Percentiles rank a stretch among this genome's conserved stretches.
These are phyloP conservation scores for Eucalyptus grandis DNA, from an alignment of 345 rosid genomes.

Conservation along the genomic window DNA sequence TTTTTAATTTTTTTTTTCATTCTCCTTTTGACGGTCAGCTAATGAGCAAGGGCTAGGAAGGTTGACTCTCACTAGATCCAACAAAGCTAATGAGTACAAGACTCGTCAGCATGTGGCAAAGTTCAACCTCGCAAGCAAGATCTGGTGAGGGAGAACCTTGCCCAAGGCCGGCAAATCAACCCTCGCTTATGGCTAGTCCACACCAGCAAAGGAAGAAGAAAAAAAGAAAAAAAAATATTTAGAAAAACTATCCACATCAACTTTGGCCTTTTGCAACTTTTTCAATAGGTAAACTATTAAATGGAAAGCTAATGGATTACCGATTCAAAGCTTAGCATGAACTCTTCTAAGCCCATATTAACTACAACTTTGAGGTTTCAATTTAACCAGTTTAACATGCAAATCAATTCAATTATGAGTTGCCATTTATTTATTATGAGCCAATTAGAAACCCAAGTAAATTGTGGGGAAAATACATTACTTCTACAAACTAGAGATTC, in stretches of 20 bases:
- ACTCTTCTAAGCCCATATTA: not conserved
- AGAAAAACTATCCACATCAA: not conserved
- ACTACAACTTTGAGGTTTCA: not conserved
- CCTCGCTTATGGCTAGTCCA: not conserved
- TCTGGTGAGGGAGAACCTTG: not conserved
- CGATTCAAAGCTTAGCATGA: accelerated
- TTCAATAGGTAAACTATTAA: not conserved
- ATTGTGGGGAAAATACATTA: not conserved
- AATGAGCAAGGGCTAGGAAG: not conserved
- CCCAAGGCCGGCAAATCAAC: not conserved
- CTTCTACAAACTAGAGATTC: not conserved
- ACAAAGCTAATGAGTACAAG: not conserved
- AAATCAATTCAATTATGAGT: not conserved
- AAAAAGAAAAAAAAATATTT: too few relatives aligned
- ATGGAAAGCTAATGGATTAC: not conserved
- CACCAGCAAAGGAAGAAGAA: not conserved
- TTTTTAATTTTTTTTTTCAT: too few relatives aligned
- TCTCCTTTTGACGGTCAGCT: not conserved
- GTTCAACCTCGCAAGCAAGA: not conserved
- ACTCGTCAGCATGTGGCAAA: accelerated
- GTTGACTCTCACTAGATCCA: not conserved
- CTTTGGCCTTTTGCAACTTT: not conserved
- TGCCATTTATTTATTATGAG: too few relatives aligned
- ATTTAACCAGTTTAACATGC: too few relatives aligned
- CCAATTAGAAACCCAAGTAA: not conserved